Evolutionary conservation across 1,139 yeast species (phyloP), one percentile per base, ranked within the genome.

Genomic region (Pichia cactophila): DNA sequence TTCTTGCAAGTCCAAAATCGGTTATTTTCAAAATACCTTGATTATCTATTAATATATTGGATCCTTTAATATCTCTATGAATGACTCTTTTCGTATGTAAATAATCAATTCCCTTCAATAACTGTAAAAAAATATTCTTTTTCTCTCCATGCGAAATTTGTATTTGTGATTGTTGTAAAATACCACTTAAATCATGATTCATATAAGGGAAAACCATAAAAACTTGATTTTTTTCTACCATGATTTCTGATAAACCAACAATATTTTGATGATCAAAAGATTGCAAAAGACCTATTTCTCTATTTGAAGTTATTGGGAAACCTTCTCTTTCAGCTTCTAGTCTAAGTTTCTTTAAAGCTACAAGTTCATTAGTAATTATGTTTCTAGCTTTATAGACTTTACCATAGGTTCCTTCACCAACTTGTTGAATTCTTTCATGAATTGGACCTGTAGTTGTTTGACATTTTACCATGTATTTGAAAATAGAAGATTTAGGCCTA

Each of bases 21-120:
- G 97, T 95, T 47, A 90, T 81, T 65, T 88, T 88, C 48, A 92
- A 71, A 33, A 74, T 69, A 2, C 98, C 98, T 20, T 73, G 67
- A 48, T 74, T 77, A 62, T 86, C 83, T 53, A 92, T 72, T 51
- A 92, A 73, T 29, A 92, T 83, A 64, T 92, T 92, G 3, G 97
- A 88, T 2, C 96, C 97, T 69, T 92, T 92, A 56, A 92, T 87
- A 68, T 92, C 98, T 52, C 98, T 77, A 67, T 92, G 98, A 46
- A 92, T 78, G 16, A 92, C 84, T 48, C 87, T 75, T 57, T 81
- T 82, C 40, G 75, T 74, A 66, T 92, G 98, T 52, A 92, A 71
- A 65, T 89, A 92, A 49, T 81, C 75, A 55, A 92, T 74, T 1
- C 97, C 97, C 54, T 81, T 81, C 63, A 87, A 71, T 55, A 90